Base-by-base conservation (phyloP, 768 basidiomycete genomes). In the Tulasnella sp. region DNA sequence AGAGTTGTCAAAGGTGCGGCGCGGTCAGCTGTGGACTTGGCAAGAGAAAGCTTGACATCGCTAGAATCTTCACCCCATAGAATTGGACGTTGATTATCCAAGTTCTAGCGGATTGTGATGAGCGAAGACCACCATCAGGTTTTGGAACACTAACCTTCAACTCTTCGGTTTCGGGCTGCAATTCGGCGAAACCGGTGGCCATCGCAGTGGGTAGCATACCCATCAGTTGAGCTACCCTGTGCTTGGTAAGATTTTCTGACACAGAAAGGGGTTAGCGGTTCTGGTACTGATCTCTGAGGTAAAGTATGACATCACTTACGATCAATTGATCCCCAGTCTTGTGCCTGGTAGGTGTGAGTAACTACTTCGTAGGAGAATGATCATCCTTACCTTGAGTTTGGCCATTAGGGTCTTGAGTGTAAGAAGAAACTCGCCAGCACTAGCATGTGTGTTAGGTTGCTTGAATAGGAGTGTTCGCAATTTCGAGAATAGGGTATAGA, bases 141-240 rank as follows among this genome's bases (percentile, higher is more conserved):
- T n/a, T n/a, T n/a, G n/a, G n/a, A n/a, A n/a, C 10, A 48, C 46
- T 45, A 16, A 76, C 78, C 67, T 74, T 78, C 25, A 79, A 59
- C 1, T 67, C 70, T 54, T 77, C 76, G 3, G n/a, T n/a, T n/a
- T 27, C 37, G 4, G 24, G 6, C 3, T 27, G 24, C 4, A 22
- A 39, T 12, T 25, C 48, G 2, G 37, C 35, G 6, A 22, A 29
- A 20, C 48, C 48, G n/a, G 3, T 2, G 13, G 16, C 37, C 2
- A 50, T 27, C 1, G 37, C 48, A 2, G 16, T 37, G 7, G 22
- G 48, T 2, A 50, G 15, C 12, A 37, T 1, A 25, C 5, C 12
- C 5, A 25, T 16, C 3, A 50, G 35, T 2, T 12, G n/a, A 4
- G 2, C 19, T 20, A 41, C 48, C 16, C 48, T 37, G 16, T 12